A percentile compares a stretch with the other conserved stretches of the same genome.
Conservation (phyloP, 495 filamentous ascomycete genomes). For the Tuber indicum region DNA sequence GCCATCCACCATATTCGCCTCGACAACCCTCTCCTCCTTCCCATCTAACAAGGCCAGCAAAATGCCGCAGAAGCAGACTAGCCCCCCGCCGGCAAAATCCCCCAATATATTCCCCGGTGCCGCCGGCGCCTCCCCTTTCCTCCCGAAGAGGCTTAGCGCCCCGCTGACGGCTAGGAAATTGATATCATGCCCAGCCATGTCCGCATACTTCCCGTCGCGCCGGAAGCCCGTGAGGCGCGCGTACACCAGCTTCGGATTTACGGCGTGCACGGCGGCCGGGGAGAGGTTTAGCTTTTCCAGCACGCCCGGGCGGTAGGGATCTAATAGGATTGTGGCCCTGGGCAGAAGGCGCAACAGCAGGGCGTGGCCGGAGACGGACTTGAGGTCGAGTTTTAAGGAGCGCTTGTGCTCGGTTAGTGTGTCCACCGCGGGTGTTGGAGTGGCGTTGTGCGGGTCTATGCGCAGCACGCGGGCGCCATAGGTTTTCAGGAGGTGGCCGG, state of each 20-base stretch:
- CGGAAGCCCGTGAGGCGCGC: constrained; percentile 84
- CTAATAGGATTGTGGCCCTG: constrained; percentile 71
- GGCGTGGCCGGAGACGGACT: constrained; percentile 54
- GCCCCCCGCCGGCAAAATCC: constrained; percentile 90
- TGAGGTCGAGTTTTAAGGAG: constrained; percentile 72
- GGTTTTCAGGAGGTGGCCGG: constrained; percentile 80
- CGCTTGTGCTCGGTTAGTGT: constrained; percentile 69
- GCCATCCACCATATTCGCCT: constrained; percentile 96
- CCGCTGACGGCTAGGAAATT: constrained; percentile 92
- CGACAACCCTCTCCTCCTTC: constrained; percentile 69
- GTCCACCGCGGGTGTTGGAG: constrained; percentile 53
- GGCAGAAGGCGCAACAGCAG: constrained; percentile 60
- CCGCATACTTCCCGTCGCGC: constrained; percentile 71
- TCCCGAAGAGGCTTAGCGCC: constrained; percentile 67
- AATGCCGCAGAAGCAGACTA: constrained; percentile 64
- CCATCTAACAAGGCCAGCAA: constrained; percentile 61
- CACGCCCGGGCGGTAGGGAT: constrained; percentile 86
- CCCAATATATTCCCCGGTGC: constrained; percentile 77
- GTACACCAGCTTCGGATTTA: constrained; percentile 73
- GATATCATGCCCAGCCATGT: constrained; percentile 96
- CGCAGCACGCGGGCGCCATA: constrained; percentile 82
- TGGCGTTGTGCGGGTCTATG: constrained; percentile 60
- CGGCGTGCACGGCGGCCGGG: constrained; percentile 56
- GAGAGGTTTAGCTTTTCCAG: constrained; percentile 74
- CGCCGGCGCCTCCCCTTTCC: constrained; percentile 60